Conservation (phyloP, 2,329 filamentous ascomycete genomes). For the Hypomyces rosellus region DNA sequence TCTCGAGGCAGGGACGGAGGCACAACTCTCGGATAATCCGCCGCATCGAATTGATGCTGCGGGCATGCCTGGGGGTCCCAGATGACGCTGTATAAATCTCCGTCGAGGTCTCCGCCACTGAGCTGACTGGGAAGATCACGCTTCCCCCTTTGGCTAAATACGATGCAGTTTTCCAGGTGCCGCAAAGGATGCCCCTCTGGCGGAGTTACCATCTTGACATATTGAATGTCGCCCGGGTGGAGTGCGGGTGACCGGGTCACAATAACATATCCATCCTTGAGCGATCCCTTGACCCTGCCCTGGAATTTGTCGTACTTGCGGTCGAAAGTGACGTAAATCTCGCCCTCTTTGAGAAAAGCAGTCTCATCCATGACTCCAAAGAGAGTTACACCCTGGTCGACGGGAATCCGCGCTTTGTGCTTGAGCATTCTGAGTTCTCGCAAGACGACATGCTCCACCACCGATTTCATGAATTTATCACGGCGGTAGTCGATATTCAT, state of each 20-base stretch:
- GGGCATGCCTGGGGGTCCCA: slow-evolving; percentile 55
- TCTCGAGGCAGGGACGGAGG: slow-evolving; percentile 54
- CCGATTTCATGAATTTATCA: slow-evolving; percentile 63
- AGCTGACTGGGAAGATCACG: slow-evolving; percentile 74
- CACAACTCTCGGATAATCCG: slow-evolving; percentile 59
- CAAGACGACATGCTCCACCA: slow-evolving; percentile 66
- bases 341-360: slow-evolving; percentile 54
- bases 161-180: slow-evolving; percentile 63
- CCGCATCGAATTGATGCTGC: slow-evolving; percentile 42
- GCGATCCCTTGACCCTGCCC: slow-evolving; percentile 20
- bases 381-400: slow-evolving; percentile 64
- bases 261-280: slow-evolving; percentile 42
- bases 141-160: slow-evolving; percentile 64
- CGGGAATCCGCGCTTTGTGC: slow-evolving; percentile 68
- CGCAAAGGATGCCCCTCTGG: slow-evolving; percentile 52
- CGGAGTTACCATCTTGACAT: slow-evolving; percentile 57
- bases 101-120: slow-evolving; percentile 77
- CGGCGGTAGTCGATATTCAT: slow-evolving; percentile 58
- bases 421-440: slow-evolving; percentile 68
- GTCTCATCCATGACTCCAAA: slow-evolving; percentile 85
- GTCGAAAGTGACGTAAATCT: slow-evolving; percentile 62
- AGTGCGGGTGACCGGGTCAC: slow-evolving; percentile 76
- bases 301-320: slow-evolving; percentile 20
- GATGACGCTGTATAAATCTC: slow-evolving; percentile 75
- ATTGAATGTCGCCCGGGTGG: slow-evolving; percentile 74